Conservation (phyloP, 345 rosid genomes). For the Pistacia integerrima region DNA sequence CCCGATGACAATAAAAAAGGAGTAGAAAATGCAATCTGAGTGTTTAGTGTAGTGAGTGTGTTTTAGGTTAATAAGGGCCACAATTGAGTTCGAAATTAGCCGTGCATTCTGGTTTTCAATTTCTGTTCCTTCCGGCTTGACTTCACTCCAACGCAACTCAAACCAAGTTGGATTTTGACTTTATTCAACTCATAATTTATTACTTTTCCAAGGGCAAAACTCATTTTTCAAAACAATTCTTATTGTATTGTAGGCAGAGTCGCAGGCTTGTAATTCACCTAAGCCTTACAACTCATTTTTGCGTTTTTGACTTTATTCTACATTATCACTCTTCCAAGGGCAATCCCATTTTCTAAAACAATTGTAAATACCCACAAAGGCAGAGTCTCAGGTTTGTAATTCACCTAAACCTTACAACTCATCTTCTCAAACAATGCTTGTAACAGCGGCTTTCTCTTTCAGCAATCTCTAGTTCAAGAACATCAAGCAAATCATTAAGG, state of each 20-base stretch:
- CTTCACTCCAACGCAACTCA: background rate
- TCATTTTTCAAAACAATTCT: background rate
- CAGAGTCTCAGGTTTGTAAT: background rate
- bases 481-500: background rate
- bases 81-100: background rate
- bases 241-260: too few relatives aligned
- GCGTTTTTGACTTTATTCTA: background rate
- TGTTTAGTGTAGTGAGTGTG: too few relatives aligned
- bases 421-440: too few relatives aligned
- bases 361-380: background rate
- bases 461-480: background rate
- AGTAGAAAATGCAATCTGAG: background rate
- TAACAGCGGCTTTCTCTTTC: too few relatives aligned
- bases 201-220: background rate
- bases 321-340: too few relatives aligned
- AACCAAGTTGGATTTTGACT: background rate
- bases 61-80: too few relatives aligned
- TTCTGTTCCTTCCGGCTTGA: background rate
- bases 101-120: background rate
- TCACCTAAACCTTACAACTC: too few relatives aligned
- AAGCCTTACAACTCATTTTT: too few relatives aligned
- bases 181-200: too few relatives aligned
- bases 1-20: too few relatives aligned
- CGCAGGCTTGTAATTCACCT: too few relatives aligned
- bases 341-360: too few relatives aligned